Base-by-base conservation (phyloP, 371 early-diverging fungal genomes). In the Mortierella sp. region DNA sequence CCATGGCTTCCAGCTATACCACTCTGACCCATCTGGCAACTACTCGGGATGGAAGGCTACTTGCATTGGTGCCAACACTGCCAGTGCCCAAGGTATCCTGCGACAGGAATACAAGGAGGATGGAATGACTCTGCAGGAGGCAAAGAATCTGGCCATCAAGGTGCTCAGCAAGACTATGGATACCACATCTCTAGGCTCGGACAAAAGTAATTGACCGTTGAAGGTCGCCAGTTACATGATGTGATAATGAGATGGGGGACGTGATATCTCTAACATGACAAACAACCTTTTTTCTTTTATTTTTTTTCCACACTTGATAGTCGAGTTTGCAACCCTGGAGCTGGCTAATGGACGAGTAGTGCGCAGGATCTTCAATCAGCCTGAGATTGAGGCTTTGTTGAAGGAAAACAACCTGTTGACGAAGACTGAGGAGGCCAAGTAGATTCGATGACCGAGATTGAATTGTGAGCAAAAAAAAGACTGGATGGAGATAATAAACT, bases 1-100 rank as follows among this genome's bases (percentile, higher is more conserved):
- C 42, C 81, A 86, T 61, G 97, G 98, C 12, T 98, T 98, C 88
- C 96, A 96, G 81, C 86, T 99, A 46, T 98, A 96, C 81, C 97
- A 96, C 74, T 95, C 97, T 10, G 99, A 99, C 82, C 99, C 99
- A 4, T 95, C 96, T 24, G 99, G 99, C 56, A 99, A 99, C 84
- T 97, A 98, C 80, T 90, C 93, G 74, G 97, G 97, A 41, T 99
- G 99, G 99, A 98, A 95, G 82, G 99, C 99, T 14, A 94, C 93
- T 34, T 95, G 96, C 82, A 96, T 98, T 72, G 99, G 99, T 23
- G 95, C 94, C 57, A 98, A 97, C 83, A 91, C 90, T 58, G 86
- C 94, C 21, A 92, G 92, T 53, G 98, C 97, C 12, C 93, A 95
- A 78, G 90, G 91, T 58, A 92, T 97, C 39, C 84, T 98, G 65